Base-by-base conservation (phyloP, 441 rosid species). In the Gossypium trilobum region DNA sequence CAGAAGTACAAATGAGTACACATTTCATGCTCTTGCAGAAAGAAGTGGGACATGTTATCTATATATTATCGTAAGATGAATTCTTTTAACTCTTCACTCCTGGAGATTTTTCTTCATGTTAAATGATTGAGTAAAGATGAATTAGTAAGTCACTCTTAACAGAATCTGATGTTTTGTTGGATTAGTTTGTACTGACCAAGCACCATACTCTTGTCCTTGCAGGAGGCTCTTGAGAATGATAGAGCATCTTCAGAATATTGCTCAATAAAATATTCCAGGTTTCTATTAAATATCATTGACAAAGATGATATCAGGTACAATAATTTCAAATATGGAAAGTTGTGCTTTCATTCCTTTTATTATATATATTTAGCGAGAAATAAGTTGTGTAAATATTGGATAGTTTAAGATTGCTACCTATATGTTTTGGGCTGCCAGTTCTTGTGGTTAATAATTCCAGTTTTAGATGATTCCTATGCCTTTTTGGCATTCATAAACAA, bases 151-250 rank as follows among this genome's bases (percentile, higher is more conserved):
- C n/a, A 22, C 22, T 70, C 31, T 51, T 29, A 20, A 39, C 54
- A 4, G 57, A 48, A 67, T 48, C 14, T 48, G 7, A 25, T 48
- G 57, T n/a, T 67, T 23, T 23, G 27, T 14, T 10, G 39, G 23
- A 4, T 48, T 67, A 25, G 22, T 67, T 48, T 48, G 31, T 67
- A 10, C 27, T 48, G 17, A 48, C 55, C 36, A 22, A 22, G 55
- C 56, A 65, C 27, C 55, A 65, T 3, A n/a, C 42, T 23, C n/a
- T 23, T n/a, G 19, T n/a, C 14, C 71, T 23, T 46, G 57, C 71
- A 46, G 57, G 42, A 66, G n/a, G 39, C n/a, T 66, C 11, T 46
- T 22, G 56, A 66, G 23, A 44, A 22, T 66, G 70, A 66, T 25
- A 25, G 69, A 13, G 31, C 5, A 57, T 66, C 6, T 23, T 66